Conservation (phyloP, 495 filamentous ascomycete genomes). For the Penicillium diatomitis region DNA sequence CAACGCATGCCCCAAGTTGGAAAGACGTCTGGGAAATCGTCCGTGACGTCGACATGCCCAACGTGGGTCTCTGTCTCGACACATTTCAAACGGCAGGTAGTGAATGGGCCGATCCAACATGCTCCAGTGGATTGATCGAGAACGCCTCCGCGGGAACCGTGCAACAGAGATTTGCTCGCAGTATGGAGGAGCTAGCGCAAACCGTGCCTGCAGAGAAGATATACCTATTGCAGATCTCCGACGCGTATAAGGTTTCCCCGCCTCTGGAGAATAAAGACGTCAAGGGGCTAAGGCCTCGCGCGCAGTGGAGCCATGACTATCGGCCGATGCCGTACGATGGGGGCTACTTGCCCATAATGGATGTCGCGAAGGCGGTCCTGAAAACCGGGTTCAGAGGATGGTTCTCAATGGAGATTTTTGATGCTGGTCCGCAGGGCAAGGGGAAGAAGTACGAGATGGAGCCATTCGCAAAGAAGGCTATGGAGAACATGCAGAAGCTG, state of each 20-base stretch:
- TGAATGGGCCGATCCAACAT: conserved; percentile 71
- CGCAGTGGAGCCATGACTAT: conserved; percentile 63
- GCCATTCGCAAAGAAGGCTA: conserved; percentile 50
- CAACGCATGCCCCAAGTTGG: conserved; percentile 61
- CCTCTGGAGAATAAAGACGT: conserved; percentile 41
- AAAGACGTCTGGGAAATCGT: conserved; percentile 60
- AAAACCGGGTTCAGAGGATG: conserved; percentile 62
- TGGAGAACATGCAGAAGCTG: conserved; percentile 45
- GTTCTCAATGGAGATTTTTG: conserved; percentile 72
- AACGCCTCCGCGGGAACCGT: conserved; percentile 30
- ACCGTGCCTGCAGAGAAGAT: conserved; percentile 64
- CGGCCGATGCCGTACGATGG: conserved; percentile 63
- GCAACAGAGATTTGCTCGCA: conserved; percentile 38
- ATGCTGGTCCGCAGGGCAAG: conserved; percentile 50
- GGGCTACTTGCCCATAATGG: conserved; percentile 62
- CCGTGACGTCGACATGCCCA: conserved; percentile 46
- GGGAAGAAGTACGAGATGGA: conserved; percentile 51
- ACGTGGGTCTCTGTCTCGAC: conserved; percentile 71
- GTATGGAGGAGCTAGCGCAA: conserved; percentile 42
- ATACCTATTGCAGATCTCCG: conserved; percentile 66
- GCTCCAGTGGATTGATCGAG: conserved; percentile 49
- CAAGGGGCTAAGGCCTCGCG: conserved; percentile 46
- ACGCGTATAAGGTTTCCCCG: conserved; percentile 56
- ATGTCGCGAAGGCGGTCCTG: conserved; percentile 57
- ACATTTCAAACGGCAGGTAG: conserved; percentile 72